Base-by-base conservation (phyloP, 2,329 filamentous ascomycete species). In the Dactylellina cionopaga region DNA sequence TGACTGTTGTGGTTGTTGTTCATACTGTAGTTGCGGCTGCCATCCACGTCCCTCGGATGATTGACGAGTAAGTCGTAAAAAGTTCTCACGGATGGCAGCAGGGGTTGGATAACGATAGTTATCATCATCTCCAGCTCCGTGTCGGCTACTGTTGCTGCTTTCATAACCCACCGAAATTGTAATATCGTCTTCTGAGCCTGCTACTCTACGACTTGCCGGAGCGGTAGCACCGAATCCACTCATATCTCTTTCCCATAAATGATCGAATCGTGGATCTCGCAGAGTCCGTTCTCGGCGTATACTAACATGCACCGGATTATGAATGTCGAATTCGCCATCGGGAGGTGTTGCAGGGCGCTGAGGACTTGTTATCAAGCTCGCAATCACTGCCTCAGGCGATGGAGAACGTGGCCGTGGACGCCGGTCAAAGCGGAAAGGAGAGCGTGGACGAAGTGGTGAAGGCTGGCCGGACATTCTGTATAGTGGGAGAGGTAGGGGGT, bases 271-370 rank as follows among this genome's bases (percentile, higher is more conserved):
- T 5, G 56, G 43, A 27, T 51, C 46, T 22, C 27, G 17, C n/a
- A 56, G 19, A 1, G 24, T 11, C 5, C 49, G 25, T 11, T 46
- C 29, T 0, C 60, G 39, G 1, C 60, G 49, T 2, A 54, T 13
- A 17, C 35, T 47, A 9, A 65, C 39, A 11, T 65, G 60, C 4
- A 37, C 27, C 1, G 60, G 60, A n/a, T 55, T 47, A 1, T 17
- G 15, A 10, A 65, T 56, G 27, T 65, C 60, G 17, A 65, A 65
- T 44, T 46, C n/a, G 2, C 47, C 47, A 7, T 31, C 9, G 25
- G 3, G 11, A 29, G 9, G 37, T 13, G n/a, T 17, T 17, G 4
- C 27, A 13, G 9, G 7, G n/a, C 9, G 37, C 11, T 31, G 35
- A 10, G 37, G 33, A 6, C 6, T n/a, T 19, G n/a, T 11, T 2